Base-by-base conservation (phyloP, 73 alveolate genomes). In the Tetrahymena thermophila region DNA sequence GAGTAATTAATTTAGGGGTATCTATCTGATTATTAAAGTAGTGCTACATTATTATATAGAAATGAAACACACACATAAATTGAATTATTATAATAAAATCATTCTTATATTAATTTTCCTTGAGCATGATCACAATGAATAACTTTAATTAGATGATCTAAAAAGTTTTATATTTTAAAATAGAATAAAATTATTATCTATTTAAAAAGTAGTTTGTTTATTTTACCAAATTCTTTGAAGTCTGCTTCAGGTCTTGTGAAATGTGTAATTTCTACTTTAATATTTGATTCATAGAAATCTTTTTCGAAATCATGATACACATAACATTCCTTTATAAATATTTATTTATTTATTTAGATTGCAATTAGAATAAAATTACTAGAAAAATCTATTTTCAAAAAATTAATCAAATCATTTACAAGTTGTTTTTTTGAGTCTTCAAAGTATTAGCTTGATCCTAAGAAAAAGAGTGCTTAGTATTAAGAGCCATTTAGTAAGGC, bases 171-270 rank as follows among this genome's bases (percentile, higher is more conserved):
- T 43, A 5, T 43, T 89, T 85, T 85, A 93, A 89, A 85, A 43
- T 17, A 56, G 43, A 25, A 95, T 89, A 16, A 93, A 89, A 43
- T 94, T 94, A 31, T 43, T 94, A 35, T 85, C 23, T 35, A 35
- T 93, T 35, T 85, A 5, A 40, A 23, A 11, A 94, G 35, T 28
- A 25, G 14, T 31, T 0, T 42, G 7, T 25, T 85, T 11, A 17
- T 1, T 31, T 43, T 95, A 95, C 97, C 97, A 85, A 95, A 95
- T 14, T 93, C 56, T 85, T 94, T 85, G 55, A 95, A 95, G 55
- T 95, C 97, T 1, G 97, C 93, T 85, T 95, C 97, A 1, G 95
- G 95, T 35, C 97, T 89, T 83, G 94, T 34, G 40, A 95, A 95
- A 95, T 95, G 95, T 10, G 95, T 95, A 23, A 95, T 95, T 16